Conservation (phyloP, 2,329 filamentous ascomycete genomes). For the Aureobasidium lini region DNA sequence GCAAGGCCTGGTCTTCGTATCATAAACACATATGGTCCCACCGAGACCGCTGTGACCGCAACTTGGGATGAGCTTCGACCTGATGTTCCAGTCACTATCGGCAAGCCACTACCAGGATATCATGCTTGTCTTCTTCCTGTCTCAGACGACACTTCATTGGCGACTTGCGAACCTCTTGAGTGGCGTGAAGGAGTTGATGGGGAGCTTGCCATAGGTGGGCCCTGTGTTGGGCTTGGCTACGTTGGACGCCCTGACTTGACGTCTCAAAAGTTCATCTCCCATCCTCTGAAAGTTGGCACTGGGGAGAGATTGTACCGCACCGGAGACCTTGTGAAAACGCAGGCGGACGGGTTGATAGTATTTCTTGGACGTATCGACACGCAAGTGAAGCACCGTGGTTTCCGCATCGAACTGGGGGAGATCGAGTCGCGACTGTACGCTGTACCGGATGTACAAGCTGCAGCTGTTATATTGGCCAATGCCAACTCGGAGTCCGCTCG, state of each 20-base stretch:
- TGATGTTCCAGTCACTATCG: not conserved
- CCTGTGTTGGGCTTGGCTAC: not conserved
- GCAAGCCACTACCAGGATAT: not conserved
- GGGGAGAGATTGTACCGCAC: conserved; percentile 59
- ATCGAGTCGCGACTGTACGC: conserved; percentile 51
- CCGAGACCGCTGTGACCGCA: not conserved
- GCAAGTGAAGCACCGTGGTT: conserved; percentile 90
- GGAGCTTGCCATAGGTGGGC: not conserved
- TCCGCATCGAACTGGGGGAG: conserved; percentile 85
- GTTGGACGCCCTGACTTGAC: not conserved
- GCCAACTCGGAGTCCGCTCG: not conserved
- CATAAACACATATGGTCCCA: conserved; percentile 1
- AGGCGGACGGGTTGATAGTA: conserved; percentile 58
- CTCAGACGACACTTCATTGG: not conserved
- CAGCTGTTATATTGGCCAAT: not conserved
- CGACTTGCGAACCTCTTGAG: not conserved
- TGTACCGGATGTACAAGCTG: not conserved
- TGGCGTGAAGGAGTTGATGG: not conserved
- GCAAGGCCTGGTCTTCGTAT: not conserved
- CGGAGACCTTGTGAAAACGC: conserved; percentile 70
- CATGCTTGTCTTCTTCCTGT: not conserved
- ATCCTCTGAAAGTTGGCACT: not conserved
- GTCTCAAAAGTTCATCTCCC: not conserved
- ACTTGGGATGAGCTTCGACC: not conserved
- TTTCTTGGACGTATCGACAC: conserved; percentile 72